These are phyloP conservation scores for Ogataea populi-albae DNA, from an alignment of 805 yeast genomes.

Conservation along the genomic window DNA sequence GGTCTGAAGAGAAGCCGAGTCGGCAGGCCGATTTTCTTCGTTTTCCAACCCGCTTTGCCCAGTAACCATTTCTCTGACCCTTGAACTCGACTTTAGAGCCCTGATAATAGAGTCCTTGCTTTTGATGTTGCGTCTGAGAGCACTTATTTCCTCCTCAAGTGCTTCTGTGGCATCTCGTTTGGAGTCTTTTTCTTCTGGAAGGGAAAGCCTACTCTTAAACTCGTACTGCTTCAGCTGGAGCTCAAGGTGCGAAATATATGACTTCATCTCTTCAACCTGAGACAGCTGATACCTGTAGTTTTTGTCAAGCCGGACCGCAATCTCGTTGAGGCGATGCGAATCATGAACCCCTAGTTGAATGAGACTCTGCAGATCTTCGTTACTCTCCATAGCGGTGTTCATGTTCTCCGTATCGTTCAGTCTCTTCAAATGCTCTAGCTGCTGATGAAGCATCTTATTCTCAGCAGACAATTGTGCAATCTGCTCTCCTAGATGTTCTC, in stretches of 20 bases:
- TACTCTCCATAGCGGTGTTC: constrained; percentile 46
- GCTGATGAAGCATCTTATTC: constrained; percentile 60
- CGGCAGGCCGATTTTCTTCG: neutral
- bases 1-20: neutral
- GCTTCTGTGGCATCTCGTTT: constrained; percentile 44
- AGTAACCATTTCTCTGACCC: constrained; percentile 46
- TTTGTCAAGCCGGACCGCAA: constrained; percentile 46
- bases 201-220: constrained; percentile 2
- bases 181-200: neutral
- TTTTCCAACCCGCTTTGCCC: neutral
- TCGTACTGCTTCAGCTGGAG: constrained; percentile 39
- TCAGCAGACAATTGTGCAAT: constrained; percentile 52
- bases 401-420: constrained; percentile 45
- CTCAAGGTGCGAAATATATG: constrained; percentile 61
- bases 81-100: constrained; percentile 64
- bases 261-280: constrained; percentile 57
- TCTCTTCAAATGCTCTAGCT: constrained; percentile 65
- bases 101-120: constrained; percentile 79
- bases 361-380: constrained; percentile 58
- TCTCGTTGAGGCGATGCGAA: constrained; percentile 36
- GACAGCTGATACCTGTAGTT: constrained; percentile 44
- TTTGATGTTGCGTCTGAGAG: constrained; percentile 56
- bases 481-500: constrained; percentile 26
- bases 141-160: constrained; percentile 62
- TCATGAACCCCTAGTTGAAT: constrained; percentile 40